Evolutionary conservation across 2,329 filamentous ascomycete genomes (phyloP).

Genomic region (Fusarium pseudoanthophilum): DNA sequence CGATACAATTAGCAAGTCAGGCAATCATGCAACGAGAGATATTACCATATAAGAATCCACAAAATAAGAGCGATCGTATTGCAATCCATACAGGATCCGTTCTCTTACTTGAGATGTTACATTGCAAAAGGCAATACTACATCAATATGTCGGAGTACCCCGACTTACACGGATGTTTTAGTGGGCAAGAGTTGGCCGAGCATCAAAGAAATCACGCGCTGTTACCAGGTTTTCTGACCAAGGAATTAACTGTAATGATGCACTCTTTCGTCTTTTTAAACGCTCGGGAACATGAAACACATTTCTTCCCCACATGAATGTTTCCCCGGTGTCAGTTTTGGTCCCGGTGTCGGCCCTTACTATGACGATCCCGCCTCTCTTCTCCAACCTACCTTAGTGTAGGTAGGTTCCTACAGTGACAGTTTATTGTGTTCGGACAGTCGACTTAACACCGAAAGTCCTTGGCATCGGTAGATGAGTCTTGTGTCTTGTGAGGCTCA

Average conservation of each 20-base stretch:
- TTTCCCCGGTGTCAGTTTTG: neutral
- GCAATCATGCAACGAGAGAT: neutral
- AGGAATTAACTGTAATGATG: neutral
- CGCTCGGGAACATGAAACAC: neutral
- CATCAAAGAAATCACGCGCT: neutral
- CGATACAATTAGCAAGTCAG: neutral
- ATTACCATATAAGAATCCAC: neutral
- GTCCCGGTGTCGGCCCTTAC: neutral
- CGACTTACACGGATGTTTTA: neutral
- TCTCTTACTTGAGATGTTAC: neutral
- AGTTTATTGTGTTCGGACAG: too few relatives aligned
- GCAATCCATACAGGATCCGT: neutral
- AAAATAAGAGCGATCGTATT: neutral
- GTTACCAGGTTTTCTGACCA: neutral
- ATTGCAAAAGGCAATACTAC: neutral
- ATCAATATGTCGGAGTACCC: neutral
- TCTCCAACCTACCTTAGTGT: too few relatives aligned
- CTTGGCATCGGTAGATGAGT: neutral
- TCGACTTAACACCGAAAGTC: neutral
- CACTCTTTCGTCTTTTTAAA: neutral
- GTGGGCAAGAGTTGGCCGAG: neutral
- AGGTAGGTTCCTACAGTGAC: neutral
- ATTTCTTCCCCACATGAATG: neutral
- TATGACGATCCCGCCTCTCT: neutral
- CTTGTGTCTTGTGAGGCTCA: neutral